Evolutionary conservation across 345 rosid species (phyloP).

Genomic region (Pelargonium nanum): DNA sequence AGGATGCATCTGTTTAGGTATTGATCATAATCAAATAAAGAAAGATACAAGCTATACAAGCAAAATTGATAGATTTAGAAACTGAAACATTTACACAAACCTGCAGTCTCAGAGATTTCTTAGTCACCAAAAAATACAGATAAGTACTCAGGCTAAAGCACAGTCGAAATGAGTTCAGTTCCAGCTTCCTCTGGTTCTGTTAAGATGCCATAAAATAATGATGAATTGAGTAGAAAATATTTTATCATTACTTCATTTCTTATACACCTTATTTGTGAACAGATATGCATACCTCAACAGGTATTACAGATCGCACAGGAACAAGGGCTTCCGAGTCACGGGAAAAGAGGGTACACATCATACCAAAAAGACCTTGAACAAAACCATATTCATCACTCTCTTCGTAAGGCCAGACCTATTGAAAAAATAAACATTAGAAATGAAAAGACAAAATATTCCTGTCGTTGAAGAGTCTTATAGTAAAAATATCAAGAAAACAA

Average conservation of each 20-base stretch:
- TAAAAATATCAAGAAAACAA: no score
- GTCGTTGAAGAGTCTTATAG: background rate
- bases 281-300: slow-evolving; percentile 33
- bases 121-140: slow-evolving; percentile 70
- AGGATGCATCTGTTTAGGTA: background rate
- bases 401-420: slow-evolving; percentile 92
- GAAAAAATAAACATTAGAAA: background rate
- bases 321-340: slow-evolving; percentile 22
- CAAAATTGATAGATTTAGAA: background rate
- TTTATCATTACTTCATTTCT: background rate
- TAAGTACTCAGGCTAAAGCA: slow-evolving; percentile 77
- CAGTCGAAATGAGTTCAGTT: slow-evolving; percentile 43
- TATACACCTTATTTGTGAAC: background rate
- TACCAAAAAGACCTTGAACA: slow-evolving; percentile 77
- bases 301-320: slow-evolving; percentile 24
- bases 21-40: background rate
- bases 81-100: slow-evolving; percentile 21
- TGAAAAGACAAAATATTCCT: background rate
- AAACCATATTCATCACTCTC: slow-evolving; percentile 71
- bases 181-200: slow-evolving; percentile 50
- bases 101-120: slow-evolving; percentile 70
- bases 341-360: slow-evolving; percentile 64
- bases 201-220: slow-evolving; percentile 10
- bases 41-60: background rate
- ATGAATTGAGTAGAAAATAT: background rate